Evolutionary conservation across 306 rosid species (phyloP).

Genomic region (Cucurbita moschata): DNA sequence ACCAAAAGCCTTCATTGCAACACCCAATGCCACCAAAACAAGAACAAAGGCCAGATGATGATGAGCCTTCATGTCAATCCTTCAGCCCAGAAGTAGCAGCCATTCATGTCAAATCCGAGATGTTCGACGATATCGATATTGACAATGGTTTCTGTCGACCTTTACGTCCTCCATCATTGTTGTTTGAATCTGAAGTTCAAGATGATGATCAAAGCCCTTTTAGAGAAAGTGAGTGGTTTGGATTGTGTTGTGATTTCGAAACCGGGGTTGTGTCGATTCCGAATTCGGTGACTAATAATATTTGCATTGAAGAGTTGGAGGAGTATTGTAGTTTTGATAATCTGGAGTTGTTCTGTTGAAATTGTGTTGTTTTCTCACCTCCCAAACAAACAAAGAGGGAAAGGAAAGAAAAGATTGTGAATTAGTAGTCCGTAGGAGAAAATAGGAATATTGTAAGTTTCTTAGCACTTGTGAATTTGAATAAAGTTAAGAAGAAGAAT

Average conservation of each 20-base stretch:
- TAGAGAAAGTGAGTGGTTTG: constrained; percentile 20
- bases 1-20: constrained; percentile 16
- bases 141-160: constrained; percentile 29
- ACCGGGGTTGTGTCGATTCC: constrained; percentile 45
- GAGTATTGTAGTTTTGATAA: constrained; percentile 14
- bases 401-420: background rate
- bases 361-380: constrained; percentile 14
- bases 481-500: too few relatives aligned
- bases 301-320: constrained; percentile 33
- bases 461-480: background rate
- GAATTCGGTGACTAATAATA: constrained; percentile 43
- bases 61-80: constrained; percentile 5
- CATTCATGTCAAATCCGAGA: constrained; percentile 32
- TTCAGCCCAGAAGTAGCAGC: constrained; percentile 12
- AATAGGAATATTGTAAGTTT: background rate
- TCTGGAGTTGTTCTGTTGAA: constrained; percentile 23
- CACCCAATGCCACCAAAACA: constrained; percentile 9
- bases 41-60: constrained; percentile 9
- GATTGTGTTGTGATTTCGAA: constrained; percentile 29
- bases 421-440: background rate
- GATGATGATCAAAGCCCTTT: constrained; percentile 24
- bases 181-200: constrained; percentile 21
- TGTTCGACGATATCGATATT: constrained; percentile 12
- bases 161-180: constrained; percentile 24
- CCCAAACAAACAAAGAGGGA: background rate